A percentile compares a stretch with the other conserved stretches of the same genome.
Conservation (phyloP, 2,329 filamentous ascomycete genomes). For the Cladosporium sp. region DNA sequence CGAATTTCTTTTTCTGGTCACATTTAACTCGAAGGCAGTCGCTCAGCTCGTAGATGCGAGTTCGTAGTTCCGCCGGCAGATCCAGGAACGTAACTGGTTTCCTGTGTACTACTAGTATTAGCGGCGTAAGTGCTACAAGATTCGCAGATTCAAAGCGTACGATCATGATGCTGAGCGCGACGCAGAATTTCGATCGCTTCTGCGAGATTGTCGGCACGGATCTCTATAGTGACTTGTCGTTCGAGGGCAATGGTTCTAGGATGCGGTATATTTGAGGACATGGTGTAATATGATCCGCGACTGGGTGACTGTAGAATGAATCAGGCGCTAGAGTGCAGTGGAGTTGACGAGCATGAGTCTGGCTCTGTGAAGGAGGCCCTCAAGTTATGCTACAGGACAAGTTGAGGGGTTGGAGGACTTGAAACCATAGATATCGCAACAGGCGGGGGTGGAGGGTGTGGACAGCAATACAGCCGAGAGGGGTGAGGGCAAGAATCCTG, state of each 20-base stretch:
- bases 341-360: not conserved
- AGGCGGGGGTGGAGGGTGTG: slow-evolving; percentile 1
- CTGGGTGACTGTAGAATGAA: not conserved
- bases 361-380: not conserved
- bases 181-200: slow-evolving; percentile 3
- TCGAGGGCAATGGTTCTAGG: slow-evolving; percentile 9
- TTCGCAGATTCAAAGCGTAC: slow-evolving; percentile 2
- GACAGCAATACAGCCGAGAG: not conserved
- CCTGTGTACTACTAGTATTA: slow-evolving; percentile 8
- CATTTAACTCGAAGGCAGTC: slow-evolving; percentile 23
- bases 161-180: not conserved
- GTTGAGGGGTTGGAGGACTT: too few relatives aligned
- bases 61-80: slow-evolving; percentile 25
- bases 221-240: slow-evolving; percentile 8
- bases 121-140: slow-evolving; percentile 5
- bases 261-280: slow-evolving; percentile 1
- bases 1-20: slow-evolving; percentile 10
- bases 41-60: slow-evolving; percentile 24
- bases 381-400: not conserved
- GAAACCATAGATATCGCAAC: not conserved
- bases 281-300: not conserved
- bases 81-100: slow-evolving; percentile 21
- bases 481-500: too few relatives aligned
- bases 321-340: not conserved
- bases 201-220: not conserved